Evolutionary conservation across 305 asterid genomes (phyloP).

Genomic region (Ilex paraguariensis): DNA sequence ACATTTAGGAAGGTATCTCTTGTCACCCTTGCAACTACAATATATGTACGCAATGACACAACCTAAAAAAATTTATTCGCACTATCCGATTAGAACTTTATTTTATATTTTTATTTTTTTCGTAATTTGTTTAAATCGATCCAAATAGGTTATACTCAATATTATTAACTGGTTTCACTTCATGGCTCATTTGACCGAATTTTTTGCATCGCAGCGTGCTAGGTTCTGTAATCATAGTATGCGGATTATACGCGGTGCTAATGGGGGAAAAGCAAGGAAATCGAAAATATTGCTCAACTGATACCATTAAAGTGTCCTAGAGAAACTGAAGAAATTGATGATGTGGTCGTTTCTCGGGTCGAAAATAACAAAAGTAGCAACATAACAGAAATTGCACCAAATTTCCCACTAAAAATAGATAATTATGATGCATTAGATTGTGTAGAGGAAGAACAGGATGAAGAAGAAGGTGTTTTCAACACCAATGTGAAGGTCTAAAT

Average conservation of each 20-base stretch:
- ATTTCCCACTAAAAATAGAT: conserved; percentile 3
- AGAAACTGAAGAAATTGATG: conserved; percentile 8
- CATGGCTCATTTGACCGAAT: neutral
- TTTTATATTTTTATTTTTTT: neutral
- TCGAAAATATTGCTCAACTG: conserved; percentile 26
- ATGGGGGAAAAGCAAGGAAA: conserved; percentile 64
- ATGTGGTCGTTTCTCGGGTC: no score
- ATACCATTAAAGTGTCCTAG: conserved; percentile 22
- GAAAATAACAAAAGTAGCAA: neutral
- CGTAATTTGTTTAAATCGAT: neutral
- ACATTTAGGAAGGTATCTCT: conserved; percentile 33
- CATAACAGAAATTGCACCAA: conserved; percentile 24
- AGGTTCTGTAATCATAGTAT: conserved; percentile 48
- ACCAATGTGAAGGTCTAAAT: no score
- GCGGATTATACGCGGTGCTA: conserved; percentile 53
- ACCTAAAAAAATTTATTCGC: no score
- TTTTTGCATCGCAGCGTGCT: conserved; percentile 27
- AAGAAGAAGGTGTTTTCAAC: conserved; percentile 8
- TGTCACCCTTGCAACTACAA: no score
- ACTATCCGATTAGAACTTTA: no score
- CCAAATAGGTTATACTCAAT: neutral
- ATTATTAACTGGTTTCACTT: no score
- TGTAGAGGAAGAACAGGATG: conserved; percentile 10
- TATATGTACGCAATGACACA: no score
- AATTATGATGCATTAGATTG: conserved; percentile 3